Evolutionary conservation across 2,329 filamentous ascomycete genomes (phyloP), one percentile per base, ranked within the genome.

Genomic region (Aspergillus fijiensis): DNA sequence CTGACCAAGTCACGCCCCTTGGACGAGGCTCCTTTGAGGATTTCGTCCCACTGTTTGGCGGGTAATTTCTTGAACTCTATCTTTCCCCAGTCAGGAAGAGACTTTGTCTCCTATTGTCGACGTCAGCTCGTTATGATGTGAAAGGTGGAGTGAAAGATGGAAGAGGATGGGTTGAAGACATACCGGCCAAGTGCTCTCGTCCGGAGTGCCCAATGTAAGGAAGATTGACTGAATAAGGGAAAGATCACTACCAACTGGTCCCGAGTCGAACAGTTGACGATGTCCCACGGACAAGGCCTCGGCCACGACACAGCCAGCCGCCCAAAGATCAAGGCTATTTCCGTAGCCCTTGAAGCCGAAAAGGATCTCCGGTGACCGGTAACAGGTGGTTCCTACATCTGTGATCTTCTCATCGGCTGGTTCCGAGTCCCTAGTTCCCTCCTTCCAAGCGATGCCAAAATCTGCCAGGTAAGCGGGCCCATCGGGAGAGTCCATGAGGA

Each of bases 201-300:
- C 89, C 0, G 95, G 95, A 1, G 93, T 97, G 1, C 96, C 96
- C 6, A 99, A 76, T 0, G 89, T 96, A 76, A 90, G 88, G 78
- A 99, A 98, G 39, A 98, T 94, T 70, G 92, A 96, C 56, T 93
- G 83, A 59, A 99, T 94, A 54, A 99, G 81, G 0, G 91, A 90
- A 45, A 99, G 81, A 76, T 99, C 95, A 71, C 91, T 98, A 0
- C 96, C 95, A 54, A 98, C 84, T 67, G 96, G 91, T 1, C 92
- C 90, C 3, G 92, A 91, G 72, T 95, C 89, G 67, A 99, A 98
- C 0, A 98, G 80, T 0, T 89, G 83, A 61, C 78, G 49, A 78
- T 86, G 67, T 72, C 82, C 65, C 65, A 81, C 63, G 74, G 82
- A 70, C 79, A 87, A 71, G 75, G 90, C 79, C 76, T 98, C 93